A percentile compares a stretch with the other conserved stretches of the same genome.
Conservation (phyloP, 208 protist genomes). For the Balamuthia mandrillaris region DNA sequence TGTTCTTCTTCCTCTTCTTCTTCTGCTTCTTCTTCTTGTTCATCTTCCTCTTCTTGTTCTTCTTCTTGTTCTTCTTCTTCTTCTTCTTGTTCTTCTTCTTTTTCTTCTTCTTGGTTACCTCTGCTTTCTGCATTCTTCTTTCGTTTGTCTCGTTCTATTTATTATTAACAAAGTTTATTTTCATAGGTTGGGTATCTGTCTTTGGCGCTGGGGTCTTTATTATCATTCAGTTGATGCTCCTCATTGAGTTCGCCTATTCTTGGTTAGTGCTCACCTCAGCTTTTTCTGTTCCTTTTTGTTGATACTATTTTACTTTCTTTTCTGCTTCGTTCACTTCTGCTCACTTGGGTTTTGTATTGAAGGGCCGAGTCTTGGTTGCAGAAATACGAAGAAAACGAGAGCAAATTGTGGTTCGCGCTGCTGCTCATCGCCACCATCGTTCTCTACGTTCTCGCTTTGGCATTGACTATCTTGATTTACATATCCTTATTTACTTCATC, state of each 20-base stretch:
- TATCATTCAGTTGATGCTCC: constrained; percentile 76
- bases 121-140: too few relatives aligned
- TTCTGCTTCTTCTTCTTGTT: too few relatives aligned
- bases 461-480: constrained; percentile 68
- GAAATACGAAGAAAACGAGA: not conserved
- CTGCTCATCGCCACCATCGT: constrained; percentile 5
- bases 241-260: constrained; percentile 89
- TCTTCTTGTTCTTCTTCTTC: too few relatives aligned
- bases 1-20: too few relatives aligned
- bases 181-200: constrained; percentile 41
- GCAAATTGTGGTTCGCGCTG: not conserved
- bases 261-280: constrained; percentile 69
- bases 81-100: too few relatives aligned
- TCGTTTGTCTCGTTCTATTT: too few relatives aligned
- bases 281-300: not conserved
- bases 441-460: constrained; percentile 43
- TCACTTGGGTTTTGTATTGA: not conserved
- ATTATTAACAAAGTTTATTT: too few relatives aligned
- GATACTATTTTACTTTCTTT: too few relatives aligned
- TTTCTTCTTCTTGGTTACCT: too few relatives aligned
- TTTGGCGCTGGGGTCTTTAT: constrained; percentile 59
- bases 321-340: not conserved
- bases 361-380: constrained; percentile 1
- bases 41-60: too few relatives aligned
- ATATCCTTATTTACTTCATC: constrained; percentile 75